Evolutionary conservation across 306 rosid genomes (phyloP).

Genomic region (Prosopis cineraria): DNA sequence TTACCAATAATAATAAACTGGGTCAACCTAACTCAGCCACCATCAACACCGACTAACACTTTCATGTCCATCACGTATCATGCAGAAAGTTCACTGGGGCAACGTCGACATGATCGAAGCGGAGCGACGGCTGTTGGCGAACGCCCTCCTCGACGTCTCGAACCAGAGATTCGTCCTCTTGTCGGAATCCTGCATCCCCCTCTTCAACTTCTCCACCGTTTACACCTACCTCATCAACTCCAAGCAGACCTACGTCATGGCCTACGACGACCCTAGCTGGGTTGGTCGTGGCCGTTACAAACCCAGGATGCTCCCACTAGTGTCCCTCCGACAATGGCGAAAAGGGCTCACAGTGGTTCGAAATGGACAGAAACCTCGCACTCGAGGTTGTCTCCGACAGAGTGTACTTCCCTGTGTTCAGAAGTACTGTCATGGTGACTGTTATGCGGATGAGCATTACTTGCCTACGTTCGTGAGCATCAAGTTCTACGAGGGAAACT

Average conservation of each 20-base stretch:
- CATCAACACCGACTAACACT: background rate
- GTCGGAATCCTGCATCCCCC: background rate
- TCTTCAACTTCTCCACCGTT: background rate
- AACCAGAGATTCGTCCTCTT: background rate
- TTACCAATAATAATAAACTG: background rate
- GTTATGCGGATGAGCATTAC: background rate
- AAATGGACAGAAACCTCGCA: background rate
- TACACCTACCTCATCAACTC: background rate
- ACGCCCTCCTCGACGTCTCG: background rate
- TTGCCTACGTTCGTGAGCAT: background rate
- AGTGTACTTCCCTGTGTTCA: background rate
- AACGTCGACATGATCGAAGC: constrained; percentile 48
- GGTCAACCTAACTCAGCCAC: background rate
- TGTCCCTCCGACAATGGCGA: background rate
- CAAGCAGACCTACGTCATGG: background rate
- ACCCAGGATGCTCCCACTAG: background rate
- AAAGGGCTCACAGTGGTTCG: background rate
- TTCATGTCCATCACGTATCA: background rate
- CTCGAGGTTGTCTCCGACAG: background rate
- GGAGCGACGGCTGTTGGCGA: background rate
- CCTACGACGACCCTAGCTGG: background rate
- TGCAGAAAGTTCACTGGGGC: constrained; percentile 81
- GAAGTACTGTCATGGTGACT: background rate
- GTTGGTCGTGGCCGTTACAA: background rate
- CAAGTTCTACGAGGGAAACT: background rate